phyloP scores from a whole-genome alignment of 306 rosid genomes.

The Begonia peltatifolia region DNA sequence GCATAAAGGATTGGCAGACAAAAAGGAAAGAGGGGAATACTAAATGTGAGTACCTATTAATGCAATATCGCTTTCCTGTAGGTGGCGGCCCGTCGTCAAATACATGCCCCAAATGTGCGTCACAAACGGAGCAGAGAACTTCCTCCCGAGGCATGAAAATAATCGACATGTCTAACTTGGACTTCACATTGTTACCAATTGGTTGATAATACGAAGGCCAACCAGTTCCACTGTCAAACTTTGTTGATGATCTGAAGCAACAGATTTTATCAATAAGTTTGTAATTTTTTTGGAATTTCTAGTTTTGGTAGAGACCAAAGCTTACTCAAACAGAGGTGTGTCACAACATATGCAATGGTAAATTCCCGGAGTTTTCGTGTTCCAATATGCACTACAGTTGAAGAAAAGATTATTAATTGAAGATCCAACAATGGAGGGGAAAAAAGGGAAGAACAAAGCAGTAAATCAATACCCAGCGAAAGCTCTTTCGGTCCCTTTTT shows the following conservation, averaged over 20 bases:
- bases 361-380: constrained; percentile 59
- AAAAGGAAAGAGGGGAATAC: not conserved
- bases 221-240: constrained; percentile 91
- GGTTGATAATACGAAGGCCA: constrained; percentile 97
- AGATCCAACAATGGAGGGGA: not conserved
- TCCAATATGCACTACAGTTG: constrained; percentile 66
- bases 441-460: not conserved
- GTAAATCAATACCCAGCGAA: constrained; percentile 51
- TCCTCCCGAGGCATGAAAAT: constrained; percentile 92
- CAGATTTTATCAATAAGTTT: not conserved
- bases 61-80: constrained; percentile 78
- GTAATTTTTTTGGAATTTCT: too few relatives aligned
- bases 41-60: constrained; percentile 45
- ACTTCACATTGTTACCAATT: constrained; percentile 53
- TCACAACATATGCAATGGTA: constrained; percentile 87
- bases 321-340: constrained; percentile 82
- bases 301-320: not conserved
- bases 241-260: constrained; percentile 66
- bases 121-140: constrained; percentile 72
- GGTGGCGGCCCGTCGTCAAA: constrained; percentile 96
- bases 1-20: not conserved
- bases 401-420: not conserved
- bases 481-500: constrained; percentile 95
- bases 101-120: constrained; percentile 92
- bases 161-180: constrained; percentile 70